Evolutionary conservation across 169 alveolate genomes (phyloP), one percentile per base, ranked within the genome.

Genomic region (Eimeria sp.): DNA sequence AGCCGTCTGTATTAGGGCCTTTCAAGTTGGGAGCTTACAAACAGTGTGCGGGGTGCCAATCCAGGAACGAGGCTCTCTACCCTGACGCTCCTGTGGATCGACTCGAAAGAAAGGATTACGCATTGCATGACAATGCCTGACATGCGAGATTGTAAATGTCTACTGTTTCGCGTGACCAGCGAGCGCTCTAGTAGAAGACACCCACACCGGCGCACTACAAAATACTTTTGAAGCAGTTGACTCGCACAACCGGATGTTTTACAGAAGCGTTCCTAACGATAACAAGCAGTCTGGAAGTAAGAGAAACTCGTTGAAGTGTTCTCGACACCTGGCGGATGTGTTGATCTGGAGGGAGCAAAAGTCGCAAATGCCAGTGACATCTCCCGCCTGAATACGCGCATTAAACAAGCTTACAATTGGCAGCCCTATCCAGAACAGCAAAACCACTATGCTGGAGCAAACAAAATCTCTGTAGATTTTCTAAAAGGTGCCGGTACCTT

Each of bases 271-370:
- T 10, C 18, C 27, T 74, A 74, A 40, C 56, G n/a, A 78, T 43
- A 8, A 77, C 49, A 49, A 52, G 46, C 0, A 13, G 13, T 78
- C 49, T 20, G 14, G 27, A 52, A 0, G 52, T 25, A 16, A 6
- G 8, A 3, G 27, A 27, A 52, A 3, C 6, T 27, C 10, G 8
- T 78, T 9, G 10, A 16, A 49, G 78, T 54, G 89, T 14, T 10
- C 23, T 23, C 66, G 56, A 4, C 80, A 64, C 96, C 90, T 85
- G 54, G 96, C 37, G 33, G 96, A 95, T 43, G 93, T 77, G 85
- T 95, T 95, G 78, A 95, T 40, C n/a, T 95, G 90, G 25, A 95
- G 82, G 0, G 90, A 82, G 85, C 95, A 85, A 54, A 95, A 95
- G 85, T 95, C 96, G 74, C 96, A 95, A 16, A 85, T 60, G 40